phyloP scores from a whole-genome alignment of 2,329 filamentous ascomycete genomes.

The Rosellinia necatrix region DNA sequence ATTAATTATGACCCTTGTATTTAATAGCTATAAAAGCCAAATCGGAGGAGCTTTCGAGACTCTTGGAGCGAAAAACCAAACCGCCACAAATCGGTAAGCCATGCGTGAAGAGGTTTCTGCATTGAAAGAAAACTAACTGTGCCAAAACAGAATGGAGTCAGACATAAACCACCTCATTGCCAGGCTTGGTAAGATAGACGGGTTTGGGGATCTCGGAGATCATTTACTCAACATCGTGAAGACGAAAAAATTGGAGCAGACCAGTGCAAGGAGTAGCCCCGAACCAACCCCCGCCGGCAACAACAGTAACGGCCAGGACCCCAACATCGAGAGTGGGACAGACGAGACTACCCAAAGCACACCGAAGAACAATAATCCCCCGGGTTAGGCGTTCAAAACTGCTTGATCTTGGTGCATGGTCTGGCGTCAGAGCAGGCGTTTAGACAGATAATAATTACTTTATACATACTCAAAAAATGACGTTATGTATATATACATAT shows the following conservation, averaged over 20 bases:
- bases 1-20: slow-evolving; percentile 86
- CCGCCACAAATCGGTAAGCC: slow-evolving; percentile 72
- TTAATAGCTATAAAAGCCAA: slow-evolving; percentile 79
- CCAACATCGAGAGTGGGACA: background rate
- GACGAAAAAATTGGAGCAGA: slow-evolving; percentile 53
- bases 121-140: background rate
- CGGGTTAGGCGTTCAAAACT: slow-evolving; percentile 17
- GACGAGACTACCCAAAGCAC: slow-evolving; percentile 8
- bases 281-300: slow-evolving; percentile 16
- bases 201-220: slow-evolving; percentile 74
- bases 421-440: slow-evolving; percentile 33
- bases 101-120: background rate
- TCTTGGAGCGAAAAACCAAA: slow-evolving; percentile 66
- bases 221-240: slow-evolving; percentile 69
- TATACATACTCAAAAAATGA: background rate
- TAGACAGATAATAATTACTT: slow-evolving; percentile 22
- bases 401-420: slow-evolving; percentile 14
- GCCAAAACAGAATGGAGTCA: slow-evolving; percentile 67
- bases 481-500: background rate
- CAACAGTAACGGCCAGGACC: background rate
- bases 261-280: slow-evolving; percentile 21
- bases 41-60: slow-evolving; percentile 73
- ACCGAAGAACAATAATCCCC: slow-evolving; percentile 25
- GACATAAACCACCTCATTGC: slow-evolving; percentile 76
- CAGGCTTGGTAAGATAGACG: slow-evolving; percentile 77